Conservation (phyloP, 108 stramenopile species). For the Stephanodiscus triporus region DNA sequence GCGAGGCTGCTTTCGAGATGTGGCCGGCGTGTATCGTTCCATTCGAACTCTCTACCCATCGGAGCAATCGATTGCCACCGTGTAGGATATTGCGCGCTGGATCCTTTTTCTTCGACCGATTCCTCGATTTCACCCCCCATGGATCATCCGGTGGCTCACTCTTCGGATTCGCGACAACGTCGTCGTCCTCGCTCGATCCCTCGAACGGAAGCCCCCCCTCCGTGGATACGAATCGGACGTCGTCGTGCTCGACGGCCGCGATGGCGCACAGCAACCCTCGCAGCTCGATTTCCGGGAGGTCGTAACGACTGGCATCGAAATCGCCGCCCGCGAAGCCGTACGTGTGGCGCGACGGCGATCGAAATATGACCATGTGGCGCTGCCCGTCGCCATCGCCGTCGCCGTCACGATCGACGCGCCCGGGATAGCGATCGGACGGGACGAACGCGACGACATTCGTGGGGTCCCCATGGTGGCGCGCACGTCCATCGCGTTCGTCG, state of each 20-base stretch:
- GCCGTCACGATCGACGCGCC: too few species aligned
- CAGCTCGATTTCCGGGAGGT: slow-evolving; percentile 38
- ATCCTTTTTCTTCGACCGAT: slow-evolving; percentile 15
- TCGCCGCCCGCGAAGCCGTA: slow-evolving; percentile 30
- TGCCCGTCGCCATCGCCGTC: not conserved
- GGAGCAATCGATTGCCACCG: not conserved
- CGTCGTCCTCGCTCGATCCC: not conserved
- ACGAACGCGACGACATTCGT: too few species aligned
- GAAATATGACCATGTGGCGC: slow-evolving; percentile 38
- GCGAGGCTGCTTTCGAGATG: slow-evolving; percentile 21
- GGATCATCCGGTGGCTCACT: not conserved
- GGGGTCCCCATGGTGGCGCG: too few species aligned
- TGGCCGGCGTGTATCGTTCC: not conserved
- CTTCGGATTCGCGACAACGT: not conserved
- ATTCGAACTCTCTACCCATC: slow-evolving; percentile 21
- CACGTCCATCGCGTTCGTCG: too few species aligned
- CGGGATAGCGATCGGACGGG: too few species aligned
- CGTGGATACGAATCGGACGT: slow-evolving; percentile 18
- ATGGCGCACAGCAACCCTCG: slow-evolving; percentile 9
- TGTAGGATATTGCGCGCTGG: too few species aligned
- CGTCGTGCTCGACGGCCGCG: not conserved
- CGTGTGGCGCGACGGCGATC: slow-evolving; percentile 44
- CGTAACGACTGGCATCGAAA: slow-evolving; percentile 7
- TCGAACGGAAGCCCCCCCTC: too few species aligned
- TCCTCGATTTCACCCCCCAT: not conserved